These are phyloP conservation scores for Coniella vitis DNA, from an alignment of 2,329 filamentous ascomycete genomes.

Conservation along the genomic window DNA sequence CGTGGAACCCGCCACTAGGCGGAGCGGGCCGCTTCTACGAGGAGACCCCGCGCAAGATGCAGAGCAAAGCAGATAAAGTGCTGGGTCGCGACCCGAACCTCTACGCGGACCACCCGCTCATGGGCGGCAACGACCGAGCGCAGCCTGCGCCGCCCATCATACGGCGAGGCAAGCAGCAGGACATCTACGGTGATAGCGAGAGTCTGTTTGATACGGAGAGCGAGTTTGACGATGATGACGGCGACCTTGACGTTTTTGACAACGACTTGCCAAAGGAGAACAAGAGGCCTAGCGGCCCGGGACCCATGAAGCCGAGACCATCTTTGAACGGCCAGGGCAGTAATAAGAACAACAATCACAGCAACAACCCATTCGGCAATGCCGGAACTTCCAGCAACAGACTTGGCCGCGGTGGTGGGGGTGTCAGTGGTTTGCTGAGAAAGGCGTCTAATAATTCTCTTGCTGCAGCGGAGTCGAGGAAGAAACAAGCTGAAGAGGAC, in stretches of 20 bases:
- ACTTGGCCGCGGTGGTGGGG: slow-evolving; percentile 19
- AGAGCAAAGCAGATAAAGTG: slow-evolving; percentile 52
- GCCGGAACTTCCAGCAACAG: slow-evolving; percentile 31
- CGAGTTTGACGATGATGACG: slow-evolving; percentile 28
- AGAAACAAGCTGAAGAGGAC: slow-evolving; percentile 21
- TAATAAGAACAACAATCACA: slow-evolving; percentile 41
- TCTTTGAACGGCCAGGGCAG: no score
- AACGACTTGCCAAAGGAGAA: slow-evolving; percentile 28
- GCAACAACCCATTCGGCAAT: slow-evolving; percentile 37
- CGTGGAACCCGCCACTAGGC: slow-evolving; percentile 22
- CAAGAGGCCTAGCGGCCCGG: slow-evolving; percentile 21
- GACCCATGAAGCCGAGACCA: slow-evolving; percentile 29
- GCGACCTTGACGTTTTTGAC: slow-evolving; percentile 21
- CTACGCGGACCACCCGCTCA: slow-evolving; percentile 40
- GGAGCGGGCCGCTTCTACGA: slow-evolving; percentile 27
- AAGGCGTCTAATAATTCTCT: slow-evolving; percentile 23
- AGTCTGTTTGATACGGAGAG: slow-evolving; percentile 23
- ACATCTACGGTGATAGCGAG: slow-evolving; percentile 25
- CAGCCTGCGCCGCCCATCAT: slow-evolving; percentile 38
- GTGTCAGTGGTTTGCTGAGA: slow-evolving; percentile 37
- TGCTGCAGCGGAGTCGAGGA: slow-evolving; percentile 20
- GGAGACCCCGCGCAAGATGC: slow-evolving; percentile 28
- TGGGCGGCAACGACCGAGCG: slow-evolving; percentile 33
- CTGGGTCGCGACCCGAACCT: slow-evolving; percentile 50
- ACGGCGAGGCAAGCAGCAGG: slow-evolving; percentile 29